Conservation (phyloP, 1,139 yeast species). For the Lodderomyces parapsilosis region DNA sequence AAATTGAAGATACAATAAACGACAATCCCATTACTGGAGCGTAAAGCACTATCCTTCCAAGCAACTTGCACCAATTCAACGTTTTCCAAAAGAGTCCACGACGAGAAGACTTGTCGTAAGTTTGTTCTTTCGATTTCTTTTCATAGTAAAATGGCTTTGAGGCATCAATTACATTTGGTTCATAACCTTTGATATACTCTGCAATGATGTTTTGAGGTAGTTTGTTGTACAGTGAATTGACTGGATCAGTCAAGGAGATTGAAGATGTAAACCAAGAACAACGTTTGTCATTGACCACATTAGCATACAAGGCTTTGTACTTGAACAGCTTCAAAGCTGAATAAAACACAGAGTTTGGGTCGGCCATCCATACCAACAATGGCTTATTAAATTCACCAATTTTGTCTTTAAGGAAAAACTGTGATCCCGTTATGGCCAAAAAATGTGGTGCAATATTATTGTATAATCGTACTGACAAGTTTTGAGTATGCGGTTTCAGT, state of each 20-base stretch:
- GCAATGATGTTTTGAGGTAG: slow-evolving; percentile 40
- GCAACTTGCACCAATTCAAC: slow-evolving; percentile 46
- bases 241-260: slow-evolving; percentile 66
- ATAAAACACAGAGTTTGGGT: slow-evolving; percentile 58
- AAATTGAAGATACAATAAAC: slow-evolving; percentile 43
- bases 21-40: slow-evolving; percentile 56
- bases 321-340: slow-evolving; percentile 54
- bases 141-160: slow-evolving; percentile 24
- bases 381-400: slow-evolving; percentile 34
- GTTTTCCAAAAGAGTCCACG: slow-evolving; percentile 24
- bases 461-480: slow-evolving; percentile 38
- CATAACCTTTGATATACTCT: slow-evolving; percentile 49
- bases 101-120: slow-evolving; percentile 1
- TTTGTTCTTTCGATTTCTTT: slow-evolving; percentile 3
- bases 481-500: slow-evolving; percentile 44
- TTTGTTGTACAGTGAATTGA: slow-evolving; percentile 39
- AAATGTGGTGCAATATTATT: slow-evolving; percentile 60
- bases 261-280: slow-evolving; percentile 84
- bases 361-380: slow-evolving; percentile 63
- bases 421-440: slow-evolving; percentile 70
- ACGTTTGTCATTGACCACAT: slow-evolving; percentile 74
- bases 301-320: slow-evolving; percentile 61
- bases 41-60: slow-evolving; percentile 40
- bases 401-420: slow-evolving; percentile 52
- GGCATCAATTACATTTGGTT: slow-evolving; percentile 53